Percentiles rank a stretch among this genome's conserved stretches.
These are phyloP conservation scores for Claviceps capensis DNA, from an alignment of 2,329 filamentous ascomycete species.

Conservation along the genomic window DNA sequence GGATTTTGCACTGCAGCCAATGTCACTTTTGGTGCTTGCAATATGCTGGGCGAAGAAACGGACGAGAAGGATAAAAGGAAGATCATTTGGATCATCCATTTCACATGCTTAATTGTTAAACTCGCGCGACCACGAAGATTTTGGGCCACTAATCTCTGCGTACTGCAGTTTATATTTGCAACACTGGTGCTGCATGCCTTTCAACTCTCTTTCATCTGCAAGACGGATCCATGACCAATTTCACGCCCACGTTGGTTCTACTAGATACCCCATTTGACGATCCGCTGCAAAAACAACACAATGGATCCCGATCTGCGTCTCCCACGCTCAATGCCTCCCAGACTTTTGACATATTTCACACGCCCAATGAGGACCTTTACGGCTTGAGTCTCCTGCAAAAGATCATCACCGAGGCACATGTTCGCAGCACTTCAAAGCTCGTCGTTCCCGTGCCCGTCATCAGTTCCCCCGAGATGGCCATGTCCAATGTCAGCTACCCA, in stretches of 20 bases:
- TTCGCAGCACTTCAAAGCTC: conserved; percentile 41
- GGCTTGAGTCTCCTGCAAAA: conserved; percentile 41
- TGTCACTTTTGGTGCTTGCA: too few species aligned
- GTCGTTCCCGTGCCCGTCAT: conserved; percentile 44
- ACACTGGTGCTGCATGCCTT: conserved; percentile 38
- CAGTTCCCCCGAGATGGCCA: conserved; percentile 21
- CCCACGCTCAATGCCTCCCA: conserved; percentile 25
- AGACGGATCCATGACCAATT: conserved; percentile 35
- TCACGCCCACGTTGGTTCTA: conserved; percentile 43
- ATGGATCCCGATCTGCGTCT: conserved; percentile 27
- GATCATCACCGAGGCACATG: conserved; percentile 43
- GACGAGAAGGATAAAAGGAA: too few species aligned
- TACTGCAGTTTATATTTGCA: conserved; percentile 37
- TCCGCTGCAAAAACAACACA: conserved; percentile 21
- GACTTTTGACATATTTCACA: conserved; percentile 24
- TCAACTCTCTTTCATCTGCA: conserved; percentile 39
- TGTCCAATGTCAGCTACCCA: conserved; percentile 15
- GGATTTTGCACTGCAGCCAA: neutral
- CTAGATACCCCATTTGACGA: conserved; percentile 43
- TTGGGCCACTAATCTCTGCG: conserved; percentile 9
- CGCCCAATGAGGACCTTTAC: conserved; percentile 36
- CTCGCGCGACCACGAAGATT: neutral
- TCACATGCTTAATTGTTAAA: too few species aligned
- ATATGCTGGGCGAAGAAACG: neutral
- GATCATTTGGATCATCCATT: too few species aligned